A percentile compares a stretch with the other conserved stretches of the same genome.
phyloP scores from a whole-genome alignment of 345 rosid genomes.

The Anastatica hierochuntica region DNA sequence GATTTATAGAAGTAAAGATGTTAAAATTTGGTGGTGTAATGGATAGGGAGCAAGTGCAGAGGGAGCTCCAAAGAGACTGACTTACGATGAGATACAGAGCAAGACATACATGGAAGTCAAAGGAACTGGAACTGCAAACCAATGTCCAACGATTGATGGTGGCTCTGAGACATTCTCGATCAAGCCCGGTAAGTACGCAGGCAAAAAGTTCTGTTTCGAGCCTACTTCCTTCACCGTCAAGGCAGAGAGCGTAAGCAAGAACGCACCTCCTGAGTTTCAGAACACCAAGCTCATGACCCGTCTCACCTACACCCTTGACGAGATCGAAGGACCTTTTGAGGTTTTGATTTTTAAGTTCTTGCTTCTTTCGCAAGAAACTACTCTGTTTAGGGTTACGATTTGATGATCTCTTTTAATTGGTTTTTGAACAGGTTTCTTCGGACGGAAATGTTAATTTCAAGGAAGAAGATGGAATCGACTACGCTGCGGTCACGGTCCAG shows the following conservation, averaged over 20 bases:
- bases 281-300: slow-evolving; percentile 90
- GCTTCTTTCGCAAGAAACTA: not conserved
- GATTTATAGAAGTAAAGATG: not conserved
- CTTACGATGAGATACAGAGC: slow-evolving; percentile 82
- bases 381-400: not conserved
- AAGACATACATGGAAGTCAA: slow-evolving; percentile 80
- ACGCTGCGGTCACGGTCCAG: slow-evolving; percentile 82
- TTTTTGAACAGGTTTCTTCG: slow-evolving; percentile 19
- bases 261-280: slow-evolving; percentile 65
- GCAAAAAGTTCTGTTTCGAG: slow-evolving; percentile 72
- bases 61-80: slow-evolving; percentile 72
- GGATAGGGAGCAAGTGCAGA: slow-evolving; percentile 77
- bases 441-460: slow-evolving; percentile 53
- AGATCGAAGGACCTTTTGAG: slow-evolving; percentile 82
- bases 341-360: slow-evolving; percentile 17
- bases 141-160: slow-evolving; percentile 68
- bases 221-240: slow-evolving; percentile 92
- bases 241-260: slow-evolving; percentile 59
- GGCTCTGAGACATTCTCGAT: slow-evolving; percentile 58
- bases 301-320: slow-evolving; percentile 81
- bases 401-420: too few relatives aligned
- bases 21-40: not conserved
- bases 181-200: slow-evolving; percentile 68
- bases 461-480: slow-evolving; percentile 84
- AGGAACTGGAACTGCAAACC: slow-evolving; percentile 84